These are phyloP conservation scores for Triticum monococcum DNA, from an alignment of 176 grass and related monocot species.

Conservation along the genomic window DNA sequence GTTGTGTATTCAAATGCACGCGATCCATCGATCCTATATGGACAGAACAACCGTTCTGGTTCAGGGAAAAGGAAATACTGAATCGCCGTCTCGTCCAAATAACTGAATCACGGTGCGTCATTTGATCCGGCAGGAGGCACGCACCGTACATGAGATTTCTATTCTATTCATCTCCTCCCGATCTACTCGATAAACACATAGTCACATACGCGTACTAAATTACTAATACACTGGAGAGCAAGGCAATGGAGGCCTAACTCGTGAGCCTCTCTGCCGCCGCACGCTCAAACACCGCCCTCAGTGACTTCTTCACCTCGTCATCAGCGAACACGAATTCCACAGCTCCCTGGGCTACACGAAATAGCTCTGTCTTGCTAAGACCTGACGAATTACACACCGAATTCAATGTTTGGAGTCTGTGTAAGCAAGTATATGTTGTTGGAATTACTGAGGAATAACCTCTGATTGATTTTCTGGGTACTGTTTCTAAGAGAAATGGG, in stretches of 20 bases:
- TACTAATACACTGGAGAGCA: too few relatives aligned
- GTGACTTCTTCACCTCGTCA: constrained; percentile 56
- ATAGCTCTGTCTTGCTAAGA: constrained; percentile 68
- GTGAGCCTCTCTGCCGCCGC: constrained; percentile 38
- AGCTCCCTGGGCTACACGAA: constrained; percentile 58
- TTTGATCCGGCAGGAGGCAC: not conserved
- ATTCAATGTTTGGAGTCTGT: not conserved
- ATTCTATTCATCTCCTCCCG: not conserved
- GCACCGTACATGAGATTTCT: not conserved
- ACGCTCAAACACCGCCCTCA: constrained; percentile 51
- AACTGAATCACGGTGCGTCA: not conserved
- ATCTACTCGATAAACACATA: not conserved
- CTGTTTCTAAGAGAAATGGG: not conserved
- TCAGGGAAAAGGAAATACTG: not conserved
- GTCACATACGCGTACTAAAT: too few relatives aligned
- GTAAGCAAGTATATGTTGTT: not conserved
- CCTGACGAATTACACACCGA: constrained; percentile 30
- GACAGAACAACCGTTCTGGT: not conserved
- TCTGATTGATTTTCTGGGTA: too few relatives aligned
- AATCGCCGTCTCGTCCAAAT: not conserved
- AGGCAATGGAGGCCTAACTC: not conserved
- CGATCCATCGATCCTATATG: too few relatives aligned
- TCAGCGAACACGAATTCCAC: constrained; percentile 60
- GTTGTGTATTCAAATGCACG: too few relatives aligned
- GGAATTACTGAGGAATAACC: not conserved